Percentiles rank a stretch among this genome's conserved stretches.
phyloP scores from a whole-genome alignment of 2,329 filamentous ascomycete species.

The Penicillium rolfsii region DNA sequence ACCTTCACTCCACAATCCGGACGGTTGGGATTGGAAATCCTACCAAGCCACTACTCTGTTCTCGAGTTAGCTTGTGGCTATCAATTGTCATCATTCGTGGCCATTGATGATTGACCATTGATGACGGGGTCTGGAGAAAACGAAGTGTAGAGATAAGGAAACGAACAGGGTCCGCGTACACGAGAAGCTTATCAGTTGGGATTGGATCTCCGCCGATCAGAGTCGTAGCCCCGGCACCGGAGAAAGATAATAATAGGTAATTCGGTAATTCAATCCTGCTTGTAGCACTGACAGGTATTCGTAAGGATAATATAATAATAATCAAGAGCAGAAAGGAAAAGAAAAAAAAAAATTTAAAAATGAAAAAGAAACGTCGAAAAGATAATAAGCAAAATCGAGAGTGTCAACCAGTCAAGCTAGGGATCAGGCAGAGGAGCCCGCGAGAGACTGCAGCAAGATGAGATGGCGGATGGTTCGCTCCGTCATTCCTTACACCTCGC shows the following conservation, averaged over 20 bases:
- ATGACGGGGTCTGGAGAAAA: background rate
- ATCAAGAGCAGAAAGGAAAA: background rate
- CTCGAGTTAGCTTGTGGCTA: background rate
- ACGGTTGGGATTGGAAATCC: background rate
- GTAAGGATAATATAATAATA: background rate
- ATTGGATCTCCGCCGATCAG: slow-evolving; percentile 21
- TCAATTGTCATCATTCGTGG: slow-evolving; percentile 1
- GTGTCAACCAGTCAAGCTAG: background rate
- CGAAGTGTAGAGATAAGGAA: background rate
- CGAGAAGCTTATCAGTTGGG: slow-evolving; percentile 34
- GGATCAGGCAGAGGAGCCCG: slow-evolving; percentile 25
- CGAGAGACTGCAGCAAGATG: slow-evolving; percentile 36
- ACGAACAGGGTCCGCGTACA: slow-evolving; percentile 7
- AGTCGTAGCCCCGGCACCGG: background rate
- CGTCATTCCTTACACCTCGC: slow-evolving; percentile 33
- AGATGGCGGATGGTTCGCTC: slow-evolving; percentile 35
- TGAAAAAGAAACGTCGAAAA: background rate
- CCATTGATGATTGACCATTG: slow-evolving; percentile 12
- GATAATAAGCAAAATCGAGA: background rate
- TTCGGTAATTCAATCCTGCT: background rate
- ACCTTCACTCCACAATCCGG: slow-evolving; percentile 3
- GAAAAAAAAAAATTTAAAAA: background rate
- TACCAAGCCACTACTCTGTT: background rate
- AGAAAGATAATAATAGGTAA: background rate
- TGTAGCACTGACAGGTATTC: background rate